phyloP scores from a whole-genome alignment of 805 yeast genomes.

The Diddensiella caesifluorescens region DNA sequence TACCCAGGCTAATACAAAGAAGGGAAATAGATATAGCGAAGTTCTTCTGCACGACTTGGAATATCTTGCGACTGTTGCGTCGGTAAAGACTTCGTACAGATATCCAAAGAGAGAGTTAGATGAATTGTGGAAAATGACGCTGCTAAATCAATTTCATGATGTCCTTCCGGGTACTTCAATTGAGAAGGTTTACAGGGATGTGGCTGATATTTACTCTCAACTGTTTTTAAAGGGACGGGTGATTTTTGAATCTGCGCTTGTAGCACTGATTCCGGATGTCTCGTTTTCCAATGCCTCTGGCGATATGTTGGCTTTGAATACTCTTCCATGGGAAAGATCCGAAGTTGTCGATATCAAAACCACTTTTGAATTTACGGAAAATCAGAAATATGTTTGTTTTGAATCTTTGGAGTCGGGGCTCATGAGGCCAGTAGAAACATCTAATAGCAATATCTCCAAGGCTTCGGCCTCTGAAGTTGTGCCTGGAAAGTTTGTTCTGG shows the following conservation, averaged over 20 bases:
- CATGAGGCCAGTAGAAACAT: constrained; percentile 5
- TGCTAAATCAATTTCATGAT: constrained; percentile 93
- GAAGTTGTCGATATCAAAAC: constrained; percentile 40
- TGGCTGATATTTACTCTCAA: constrained; percentile 63
- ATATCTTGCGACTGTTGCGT: constrained; percentile 52
- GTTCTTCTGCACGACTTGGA: constrained; percentile 75
- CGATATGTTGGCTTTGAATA: constrained; percentile 36
- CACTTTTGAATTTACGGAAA: constrained; percentile 15
- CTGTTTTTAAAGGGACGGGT: constrained; percentile 53
- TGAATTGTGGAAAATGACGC: constrained; percentile 78
- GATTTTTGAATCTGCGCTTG: constrained; percentile 50
- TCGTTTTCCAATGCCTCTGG: constrained; percentile 40
- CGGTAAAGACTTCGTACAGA: constrained; percentile 28
- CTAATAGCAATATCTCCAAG: no score
- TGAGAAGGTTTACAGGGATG: constrained; percentile 89
- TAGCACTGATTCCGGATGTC: constrained; percentile 43
- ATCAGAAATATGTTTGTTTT: neutral
- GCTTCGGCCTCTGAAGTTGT: constrained; percentile 42
- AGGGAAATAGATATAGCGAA: constrained; percentile 69
- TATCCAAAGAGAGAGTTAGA: constrained; percentile 71
- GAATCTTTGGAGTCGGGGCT: constrained; percentile 2
- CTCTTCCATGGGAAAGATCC: constrained; percentile 60
- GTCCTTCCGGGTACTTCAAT: constrained; percentile 95
- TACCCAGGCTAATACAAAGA: constrained; percentile 78
- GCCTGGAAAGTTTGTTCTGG: constrained; percentile 43